Evolutionary conservation across 163 green algal genomes (phyloP), one percentile per base, ranked within the genome.

Genomic region (Picocystis sp.): DNA sequence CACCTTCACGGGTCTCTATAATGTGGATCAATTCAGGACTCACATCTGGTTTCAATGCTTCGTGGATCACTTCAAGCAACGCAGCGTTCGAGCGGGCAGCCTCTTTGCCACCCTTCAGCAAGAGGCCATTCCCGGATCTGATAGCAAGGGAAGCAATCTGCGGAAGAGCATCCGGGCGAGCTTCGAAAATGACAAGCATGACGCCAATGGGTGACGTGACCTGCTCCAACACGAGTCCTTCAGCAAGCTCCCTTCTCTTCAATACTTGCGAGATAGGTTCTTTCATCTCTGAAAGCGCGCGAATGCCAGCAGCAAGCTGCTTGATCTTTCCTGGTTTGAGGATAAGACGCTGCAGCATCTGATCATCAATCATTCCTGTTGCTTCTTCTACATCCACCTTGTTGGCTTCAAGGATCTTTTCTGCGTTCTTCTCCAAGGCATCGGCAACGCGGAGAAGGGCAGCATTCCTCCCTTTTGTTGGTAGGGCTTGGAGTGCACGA

Each of bases 141-240:
- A 96, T 82, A 21, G 86, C 78, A 25, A 95, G 73, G 3, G 77
- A 61, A 25, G 86, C 87, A 63, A 97, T 96, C 53, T 76, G 58
- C 3, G 84, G 82, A 62, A 94, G 76, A 1, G 84, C 81, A 56
- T 93, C 84, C 1, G 85, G 84, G 0, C 82, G 72, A 2, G 82
- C 75, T 80, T 98, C 89, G 60, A 97, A 98, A 66, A 98, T 98
- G 72, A 98, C 83, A 34, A 98, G 69, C 61, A 96, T 74, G 56
- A 98, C 89, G 8, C 89, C 89, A 46, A 98, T 89, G 50, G 89
- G 84, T 0, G 74, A 72, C 1, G 83, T 92, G 22, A 72, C 64
- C 51, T 80, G 58, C 52, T 94, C 81, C 35, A 98, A 75, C 9
- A 78, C 61, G 19, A 98, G 71, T 43, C 78, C 76, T 45, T 87